These are phyloP conservation scores for Mortierella sp. DNA, from an alignment of 371 early-diverging fungal genomes.

Conservation along the genomic window DNA sequence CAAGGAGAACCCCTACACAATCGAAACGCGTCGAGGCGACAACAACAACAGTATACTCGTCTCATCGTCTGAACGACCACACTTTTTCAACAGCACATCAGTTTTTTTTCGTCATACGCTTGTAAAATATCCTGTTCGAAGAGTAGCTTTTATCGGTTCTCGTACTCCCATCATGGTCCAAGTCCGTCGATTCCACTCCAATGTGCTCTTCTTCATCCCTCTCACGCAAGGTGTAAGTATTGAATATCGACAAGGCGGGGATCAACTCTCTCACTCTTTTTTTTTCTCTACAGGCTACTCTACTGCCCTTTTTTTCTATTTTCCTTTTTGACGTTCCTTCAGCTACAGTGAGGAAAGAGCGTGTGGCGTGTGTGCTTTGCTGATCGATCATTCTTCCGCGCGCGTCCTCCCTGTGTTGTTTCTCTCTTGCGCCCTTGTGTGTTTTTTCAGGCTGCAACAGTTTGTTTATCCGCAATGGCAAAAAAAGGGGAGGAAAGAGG, in stretches of 20 bases:
- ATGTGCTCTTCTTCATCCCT: slow-evolving; percentile 50
- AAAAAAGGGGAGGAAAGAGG: not conserved
- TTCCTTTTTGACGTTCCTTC: not conserved
- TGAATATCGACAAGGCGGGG: not conserved
- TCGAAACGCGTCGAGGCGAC: no score
- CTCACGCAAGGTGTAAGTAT: slow-evolving; percentile 53
- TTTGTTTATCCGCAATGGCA: not conserved
- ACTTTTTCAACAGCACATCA: not conserved
- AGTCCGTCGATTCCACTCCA: slow-evolving; percentile 49
- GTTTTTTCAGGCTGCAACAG: not conserved
- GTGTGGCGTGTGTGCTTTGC: not conserved
- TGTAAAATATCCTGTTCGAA: not conserved
- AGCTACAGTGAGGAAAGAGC: not conserved
- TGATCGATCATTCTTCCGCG: slow-evolving; percentile 4
- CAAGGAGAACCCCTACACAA: not conserved
- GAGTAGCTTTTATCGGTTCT: not conserved
- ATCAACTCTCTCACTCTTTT: not conserved
- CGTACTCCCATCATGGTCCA: slow-evolving; percentile 29
- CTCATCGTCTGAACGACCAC: not conserved
- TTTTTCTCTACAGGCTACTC: not conserved
- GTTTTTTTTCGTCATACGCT: no score
- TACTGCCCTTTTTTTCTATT: not conserved
- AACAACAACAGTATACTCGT: not conserved
- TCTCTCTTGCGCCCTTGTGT: not conserved
- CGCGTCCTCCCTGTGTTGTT: not conserved